Evolutionary conservation across 129 eudicot species (phyloP).

Genomic region (Arctium lappa): DNA sequence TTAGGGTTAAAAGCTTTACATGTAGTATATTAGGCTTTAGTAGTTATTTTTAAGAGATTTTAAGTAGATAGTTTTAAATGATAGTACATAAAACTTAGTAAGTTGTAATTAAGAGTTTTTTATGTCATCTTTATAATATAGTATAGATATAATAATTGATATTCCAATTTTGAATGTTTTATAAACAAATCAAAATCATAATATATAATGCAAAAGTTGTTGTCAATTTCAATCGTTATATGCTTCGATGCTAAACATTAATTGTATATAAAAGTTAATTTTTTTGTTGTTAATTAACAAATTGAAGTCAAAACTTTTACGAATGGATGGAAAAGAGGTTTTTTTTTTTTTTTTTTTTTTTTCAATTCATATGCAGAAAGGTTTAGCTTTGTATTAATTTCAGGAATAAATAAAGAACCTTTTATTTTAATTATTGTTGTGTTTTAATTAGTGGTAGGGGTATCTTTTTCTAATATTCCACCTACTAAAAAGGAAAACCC

Average conservation of each 20-base stretch:
- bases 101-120: too few relatives aligned
- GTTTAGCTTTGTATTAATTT: conserved; percentile 26
- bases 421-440: conserved; percentile 14
- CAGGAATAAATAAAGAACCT: conserved; percentile 26
- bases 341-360: background rate
- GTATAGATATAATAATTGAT: too few relatives aligned
- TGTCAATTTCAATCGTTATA: background rate
- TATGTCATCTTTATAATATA: too few relatives aligned
- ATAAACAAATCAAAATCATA: background rate
- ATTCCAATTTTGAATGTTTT: too few relatives aligned
- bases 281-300: background rate
- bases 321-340: background rate
- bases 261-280: background rate
- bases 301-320: conserved; percentile 9
- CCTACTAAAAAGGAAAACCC: conserved; percentile 14
- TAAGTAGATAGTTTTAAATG: too few relatives aligned
- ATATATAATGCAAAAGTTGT: background rate
- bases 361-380: background rate
- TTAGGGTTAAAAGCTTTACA: too few relatives aligned
- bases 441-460: conserved; percentile 23
- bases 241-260: background rate
- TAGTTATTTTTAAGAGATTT: too few relatives aligned
- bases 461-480: conserved; percentile 22
- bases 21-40: too few relatives aligned
- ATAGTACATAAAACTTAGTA: too few relatives aligned